A percentile compares a stretch with the other conserved stretches of the same genome.
Conservation (phyloP, 768 basidiomycete species). For the Boletus eberwhitei region DNA sequence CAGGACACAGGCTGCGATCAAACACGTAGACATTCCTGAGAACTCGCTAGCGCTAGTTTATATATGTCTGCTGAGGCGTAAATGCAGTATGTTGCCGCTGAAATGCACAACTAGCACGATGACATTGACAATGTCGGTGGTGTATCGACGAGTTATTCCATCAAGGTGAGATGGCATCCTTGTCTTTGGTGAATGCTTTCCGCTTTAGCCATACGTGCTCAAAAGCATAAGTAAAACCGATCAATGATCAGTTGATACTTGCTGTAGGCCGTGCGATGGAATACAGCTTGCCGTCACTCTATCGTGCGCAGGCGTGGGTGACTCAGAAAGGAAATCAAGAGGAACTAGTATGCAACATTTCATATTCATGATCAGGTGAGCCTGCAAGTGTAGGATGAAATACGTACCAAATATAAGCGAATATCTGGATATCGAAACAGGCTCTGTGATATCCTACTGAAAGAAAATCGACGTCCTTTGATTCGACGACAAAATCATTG, state of each 20-base stretch:
- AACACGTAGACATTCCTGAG: not conserved
- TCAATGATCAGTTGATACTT: not conserved
- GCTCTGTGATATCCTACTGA: not conserved
- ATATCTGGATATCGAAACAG: not conserved
- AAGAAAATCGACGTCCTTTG: not conserved
- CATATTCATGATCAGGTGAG: not conserved
- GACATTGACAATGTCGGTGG: no score
- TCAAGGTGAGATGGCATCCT: no score
- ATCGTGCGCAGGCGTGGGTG: no score
- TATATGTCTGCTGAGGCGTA: not conserved
- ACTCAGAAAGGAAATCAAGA: not conserved
- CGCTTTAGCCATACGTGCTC: no score
- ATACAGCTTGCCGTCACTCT: not conserved
- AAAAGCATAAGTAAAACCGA: no score
- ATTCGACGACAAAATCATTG: no score
- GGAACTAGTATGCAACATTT: not conserved
- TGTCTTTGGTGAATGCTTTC: no score
- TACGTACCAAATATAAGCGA: not conserved
- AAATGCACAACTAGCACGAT: not conserved
- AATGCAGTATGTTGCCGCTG: not conserved
- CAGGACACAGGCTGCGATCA: not conserved
- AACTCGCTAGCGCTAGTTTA: not conserved
- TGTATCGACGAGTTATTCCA: no score
- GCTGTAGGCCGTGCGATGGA: not conserved
- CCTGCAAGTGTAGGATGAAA: not conserved